A percentile compares a stretch with the other conserved stretches of the same genome.
Conservation (phyloP, 2,329 filamentous ascomycete genomes). For the Colletotrichum theobromicola region DNA sequence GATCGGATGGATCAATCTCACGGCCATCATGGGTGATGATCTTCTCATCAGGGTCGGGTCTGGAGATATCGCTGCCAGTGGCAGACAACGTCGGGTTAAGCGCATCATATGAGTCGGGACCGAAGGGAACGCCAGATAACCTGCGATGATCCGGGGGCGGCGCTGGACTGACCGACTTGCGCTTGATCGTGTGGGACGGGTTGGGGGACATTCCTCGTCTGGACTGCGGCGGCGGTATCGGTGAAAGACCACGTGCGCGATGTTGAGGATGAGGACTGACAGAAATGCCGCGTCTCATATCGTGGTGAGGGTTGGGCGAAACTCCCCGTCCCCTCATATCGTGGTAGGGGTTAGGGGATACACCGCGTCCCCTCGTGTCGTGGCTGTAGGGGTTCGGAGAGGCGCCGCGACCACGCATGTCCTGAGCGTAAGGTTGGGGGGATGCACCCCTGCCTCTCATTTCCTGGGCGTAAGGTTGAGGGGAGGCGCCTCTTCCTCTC, state of each 20-base stretch:
- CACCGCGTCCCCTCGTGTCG: not conserved
- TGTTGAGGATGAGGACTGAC: constrained; percentile 52
- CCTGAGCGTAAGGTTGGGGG: constrained; percentile 39
- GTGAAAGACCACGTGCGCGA: constrained; percentile 38
- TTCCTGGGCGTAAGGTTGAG: not conserved
- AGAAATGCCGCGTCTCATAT: constrained; percentile 40
- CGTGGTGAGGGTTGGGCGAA: constrained; percentile 25
- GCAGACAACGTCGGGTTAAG: constrained; percentile 64
- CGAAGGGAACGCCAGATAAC: constrained; percentile 70
- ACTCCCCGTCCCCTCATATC: constrained; percentile 47
- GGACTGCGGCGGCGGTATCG: constrained; percentile 37
- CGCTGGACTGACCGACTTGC: constrained; percentile 78
- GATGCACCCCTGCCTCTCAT: constrained; percentile 46
- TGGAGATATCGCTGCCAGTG: constrained; percentile 23
- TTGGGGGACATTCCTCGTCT: constrained; percentile 47
- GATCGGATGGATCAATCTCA: constrained; percentile 81
- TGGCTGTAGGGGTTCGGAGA: not conserved
- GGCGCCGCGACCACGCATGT: not conserved
- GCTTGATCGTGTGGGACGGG: constrained; percentile 60
- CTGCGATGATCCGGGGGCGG: constrained; percentile 59
- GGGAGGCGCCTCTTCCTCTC: not conserved
- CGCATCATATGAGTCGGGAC: constrained; percentile 76
- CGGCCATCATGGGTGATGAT: constrained; percentile 79
- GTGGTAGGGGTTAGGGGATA: constrained; percentile 38
- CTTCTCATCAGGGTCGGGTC: constrained; percentile 62